phyloP scores from a whole-genome alignment of 2,329 filamentous ascomycete genomes.

The Colletotrichum sp. region DNA sequence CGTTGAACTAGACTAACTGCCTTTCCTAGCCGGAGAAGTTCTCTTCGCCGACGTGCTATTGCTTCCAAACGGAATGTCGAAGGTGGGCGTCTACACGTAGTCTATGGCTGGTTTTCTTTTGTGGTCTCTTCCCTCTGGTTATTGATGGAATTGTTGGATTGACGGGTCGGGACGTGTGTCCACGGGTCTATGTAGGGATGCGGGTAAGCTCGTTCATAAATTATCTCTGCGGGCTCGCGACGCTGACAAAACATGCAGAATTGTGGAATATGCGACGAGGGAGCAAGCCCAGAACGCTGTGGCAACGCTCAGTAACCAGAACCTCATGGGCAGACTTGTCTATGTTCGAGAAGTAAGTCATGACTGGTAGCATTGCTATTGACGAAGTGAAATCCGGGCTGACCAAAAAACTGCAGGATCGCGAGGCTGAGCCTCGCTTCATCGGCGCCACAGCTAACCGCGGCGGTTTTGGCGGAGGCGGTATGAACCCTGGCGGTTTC shows the following conservation, averaged over 20 bases:
- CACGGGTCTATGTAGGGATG: conserved; percentile 96
- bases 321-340: conserved; percentile 96
- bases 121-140: conserved; percentile 63
- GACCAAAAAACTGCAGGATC: conserved; percentile 69
- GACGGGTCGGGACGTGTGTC: conserved; percentile 95
- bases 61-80: conserved; percentile 99
- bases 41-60: conserved; percentile 99
- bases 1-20: conserved; percentile 20
- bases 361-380: background rate
- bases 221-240: background rate
- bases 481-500: conserved; percentile 53
- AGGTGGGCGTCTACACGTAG: conserved; percentile 97
- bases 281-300: conserved; percentile 99
- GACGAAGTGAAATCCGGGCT: background rate
- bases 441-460: conserved; percentile 73
- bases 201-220: conserved; percentile 73
- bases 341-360: conserved; percentile 93
- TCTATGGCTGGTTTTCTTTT: conserved; percentile 83
- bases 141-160: conserved; percentile 95
- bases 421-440: conserved; percentile 97
- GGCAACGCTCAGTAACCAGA: conserved; percentile 98
- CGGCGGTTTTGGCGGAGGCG: conserved; percentile 66
- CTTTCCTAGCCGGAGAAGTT: conserved; percentile 88
- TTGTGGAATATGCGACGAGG: conserved; percentile 99
- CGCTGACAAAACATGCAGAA: conserved; percentile 62